phyloP scores from a whole-genome alignment of 2,329 filamentous ascomycete species.

The Aureobasidium sp. region DNA sequence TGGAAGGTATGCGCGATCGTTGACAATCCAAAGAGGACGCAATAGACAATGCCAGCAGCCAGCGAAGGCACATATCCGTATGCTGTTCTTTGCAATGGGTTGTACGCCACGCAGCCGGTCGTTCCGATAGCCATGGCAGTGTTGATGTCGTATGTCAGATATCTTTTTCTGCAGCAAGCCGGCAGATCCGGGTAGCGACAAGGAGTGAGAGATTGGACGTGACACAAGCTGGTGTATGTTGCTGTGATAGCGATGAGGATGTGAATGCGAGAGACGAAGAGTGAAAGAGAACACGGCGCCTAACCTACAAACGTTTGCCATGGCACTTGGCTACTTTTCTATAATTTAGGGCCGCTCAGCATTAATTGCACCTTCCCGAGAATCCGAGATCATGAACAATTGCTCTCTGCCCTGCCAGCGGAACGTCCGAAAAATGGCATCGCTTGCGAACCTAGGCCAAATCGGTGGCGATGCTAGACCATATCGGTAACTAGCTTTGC shows the following conservation, averaged over 20 bases:
- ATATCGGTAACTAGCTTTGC: not conserved
- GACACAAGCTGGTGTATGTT: not conserved
- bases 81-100: not conserved
- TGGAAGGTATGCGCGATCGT: conserved; percentile 12
- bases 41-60: conserved; percentile 13
- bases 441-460: not conserved
- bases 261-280: not conserved
- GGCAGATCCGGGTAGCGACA: not conserved
- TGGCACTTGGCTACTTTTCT: conserved; percentile 1
- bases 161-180: not conserved
- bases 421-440: not conserved
- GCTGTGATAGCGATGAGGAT: not conserved
- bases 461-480: no score
- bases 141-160: not conserved
- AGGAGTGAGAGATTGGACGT: not conserved
- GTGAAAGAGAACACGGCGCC: not conserved
- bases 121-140: conserved; percentile 10
- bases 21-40: conserved; percentile 13
- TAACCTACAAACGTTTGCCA: not conserved
- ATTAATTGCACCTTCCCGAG: not conserved
- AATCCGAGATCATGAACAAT: not conserved
- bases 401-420: not conserved
- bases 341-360: not conserved
- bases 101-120: conserved; percentile 12
- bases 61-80: conserved; percentile 15